Conservation (phyloP, 345 rosid species). For the Capsella bursapastoris region DNA sequence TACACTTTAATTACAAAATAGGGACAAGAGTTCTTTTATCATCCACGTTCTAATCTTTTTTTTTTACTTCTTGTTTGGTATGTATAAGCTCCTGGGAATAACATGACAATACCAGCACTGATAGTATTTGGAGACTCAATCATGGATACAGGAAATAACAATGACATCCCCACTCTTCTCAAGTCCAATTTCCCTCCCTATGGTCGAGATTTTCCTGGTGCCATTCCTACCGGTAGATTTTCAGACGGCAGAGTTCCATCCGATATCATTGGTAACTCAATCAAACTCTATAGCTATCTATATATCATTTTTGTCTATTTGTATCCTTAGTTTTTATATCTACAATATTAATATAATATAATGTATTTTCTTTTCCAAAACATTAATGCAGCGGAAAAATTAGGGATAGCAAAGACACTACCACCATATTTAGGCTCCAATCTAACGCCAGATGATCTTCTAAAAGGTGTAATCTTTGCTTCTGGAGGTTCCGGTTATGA, state of each 20-base stretch:
- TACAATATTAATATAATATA: not conserved
- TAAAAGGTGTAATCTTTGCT: conserved; percentile 40
- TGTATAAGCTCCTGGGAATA: not conserved
- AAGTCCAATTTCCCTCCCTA: conserved; percentile 34
- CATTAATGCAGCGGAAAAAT: conserved; percentile 23
- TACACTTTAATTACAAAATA: not conserved
- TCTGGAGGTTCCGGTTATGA: conserved; percentile 46
- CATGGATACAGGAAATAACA: conserved; percentile 43
- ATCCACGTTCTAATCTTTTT: not conserved
- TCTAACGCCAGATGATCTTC: conserved; percentile 31
- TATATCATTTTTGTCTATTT: not conserved
- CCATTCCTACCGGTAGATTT: conserved; percentile 39
- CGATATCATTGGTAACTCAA: conserved; percentile 32
- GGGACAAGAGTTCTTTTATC: not conserved
- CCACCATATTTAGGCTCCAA: conserved; percentile 37
- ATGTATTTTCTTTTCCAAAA: not conserved
- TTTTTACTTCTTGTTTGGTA: not conserved
- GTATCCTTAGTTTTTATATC: not conserved
- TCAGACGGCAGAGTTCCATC: conserved; percentile 43
- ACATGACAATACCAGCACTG: conserved; percentile 34
- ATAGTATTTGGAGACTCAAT: conserved; percentile 47
- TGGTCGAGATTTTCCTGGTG: conserved; percentile 29
- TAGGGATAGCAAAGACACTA: conserved; percentile 40
- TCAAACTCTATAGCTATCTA: not conserved
- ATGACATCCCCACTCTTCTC: conserved; percentile 31